A percentile compares a stretch with the other conserved stretches of the same genome.
Evolutionary conservation across 2,329 filamentous ascomycete genomes (phyloP).

Genomic region (Ophiostoma australiae): DNA sequence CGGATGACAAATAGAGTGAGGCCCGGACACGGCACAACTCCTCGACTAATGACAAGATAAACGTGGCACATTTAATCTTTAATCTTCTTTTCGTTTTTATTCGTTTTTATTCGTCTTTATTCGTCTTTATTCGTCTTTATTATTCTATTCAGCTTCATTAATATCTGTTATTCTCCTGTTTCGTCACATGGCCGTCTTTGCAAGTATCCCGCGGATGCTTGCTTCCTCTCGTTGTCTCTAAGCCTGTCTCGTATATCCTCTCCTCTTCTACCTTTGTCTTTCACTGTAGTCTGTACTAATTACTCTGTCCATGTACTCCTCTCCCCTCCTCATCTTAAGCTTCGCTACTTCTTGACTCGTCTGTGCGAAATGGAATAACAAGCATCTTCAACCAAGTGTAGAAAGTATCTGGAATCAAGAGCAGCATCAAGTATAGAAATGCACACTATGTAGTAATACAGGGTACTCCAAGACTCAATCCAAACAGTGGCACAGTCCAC

Average conservation of each 20-base stretch:
- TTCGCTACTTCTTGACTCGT: neutral
- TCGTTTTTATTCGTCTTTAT: neutral
- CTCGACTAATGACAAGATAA: neutral
- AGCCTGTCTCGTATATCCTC: too few relatives aligned
- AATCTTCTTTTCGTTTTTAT: too few relatives aligned
- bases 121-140: neutral
- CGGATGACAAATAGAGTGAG: constrained; percentile 7
- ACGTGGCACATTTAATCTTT: neutral
- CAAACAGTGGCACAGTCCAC: neutral
- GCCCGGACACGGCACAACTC: constrained; percentile 9
- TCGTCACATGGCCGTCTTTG: neutral
- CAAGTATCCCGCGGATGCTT: neutral
- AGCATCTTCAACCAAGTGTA: neutral
- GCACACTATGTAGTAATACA: neutral
- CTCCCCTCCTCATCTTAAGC: neutral
- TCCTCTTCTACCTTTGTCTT: too few relatives aligned
- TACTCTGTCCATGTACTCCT: neutral
- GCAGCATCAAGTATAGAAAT: neutral
- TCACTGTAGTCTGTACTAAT: too few relatives aligned
- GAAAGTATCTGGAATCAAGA: neutral
- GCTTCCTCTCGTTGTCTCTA: neutral
- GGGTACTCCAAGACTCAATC: too few relatives aligned
- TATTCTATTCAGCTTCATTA: too few relatives aligned
- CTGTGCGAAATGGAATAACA: constrained; percentile 7
- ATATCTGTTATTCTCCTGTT: neutral